phyloP scores from a whole-genome alignment of 305 asterid species.

The Fraxinus nigra region DNA sequence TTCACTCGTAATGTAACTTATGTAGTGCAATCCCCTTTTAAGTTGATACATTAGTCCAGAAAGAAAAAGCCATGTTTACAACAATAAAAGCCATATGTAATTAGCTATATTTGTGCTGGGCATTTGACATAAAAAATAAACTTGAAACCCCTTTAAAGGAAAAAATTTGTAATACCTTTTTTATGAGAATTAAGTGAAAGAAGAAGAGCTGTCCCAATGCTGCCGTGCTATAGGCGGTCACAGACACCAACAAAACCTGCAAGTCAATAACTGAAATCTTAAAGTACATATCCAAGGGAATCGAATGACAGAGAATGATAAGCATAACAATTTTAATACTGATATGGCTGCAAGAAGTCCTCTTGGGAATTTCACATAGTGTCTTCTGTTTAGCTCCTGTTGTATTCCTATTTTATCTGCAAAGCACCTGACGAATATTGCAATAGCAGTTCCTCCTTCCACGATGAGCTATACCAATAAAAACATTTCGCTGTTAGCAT shows the following conservation, averaged over 20 bases:
- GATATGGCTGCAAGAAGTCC: constrained; percentile 74
- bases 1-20: neutral
- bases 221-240: constrained; percentile 66
- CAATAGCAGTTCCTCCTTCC: constrained; percentile 88
- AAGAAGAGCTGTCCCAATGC: constrained; percentile 86
- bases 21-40: neutral
- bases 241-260: constrained; percentile 59
- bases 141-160: neutral
- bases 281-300: neutral
- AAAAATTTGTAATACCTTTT: constrained; percentile 54
- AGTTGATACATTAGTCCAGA: neutral
- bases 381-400: constrained; percentile 50
- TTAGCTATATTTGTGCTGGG: neutral
- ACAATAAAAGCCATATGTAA: neutral
- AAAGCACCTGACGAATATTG: constrained; percentile 86
- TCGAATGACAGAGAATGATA: neutral
- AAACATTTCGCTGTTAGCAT: constrained; percentile 9
- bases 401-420: constrained; percentile 66
- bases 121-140: neutral
- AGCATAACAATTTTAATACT: constrained; percentile 36
- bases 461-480: constrained; percentile 56
- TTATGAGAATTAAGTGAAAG: constrained; percentile 88
- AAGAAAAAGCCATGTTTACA: neutral
- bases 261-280: constrained; percentile 13
- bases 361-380: constrained; percentile 64